A percentile compares a stretch with the other conserved stretches of the same genome.
Conservation (phyloP, 139 green algal species). For the Coelastrella sp. region DNA sequence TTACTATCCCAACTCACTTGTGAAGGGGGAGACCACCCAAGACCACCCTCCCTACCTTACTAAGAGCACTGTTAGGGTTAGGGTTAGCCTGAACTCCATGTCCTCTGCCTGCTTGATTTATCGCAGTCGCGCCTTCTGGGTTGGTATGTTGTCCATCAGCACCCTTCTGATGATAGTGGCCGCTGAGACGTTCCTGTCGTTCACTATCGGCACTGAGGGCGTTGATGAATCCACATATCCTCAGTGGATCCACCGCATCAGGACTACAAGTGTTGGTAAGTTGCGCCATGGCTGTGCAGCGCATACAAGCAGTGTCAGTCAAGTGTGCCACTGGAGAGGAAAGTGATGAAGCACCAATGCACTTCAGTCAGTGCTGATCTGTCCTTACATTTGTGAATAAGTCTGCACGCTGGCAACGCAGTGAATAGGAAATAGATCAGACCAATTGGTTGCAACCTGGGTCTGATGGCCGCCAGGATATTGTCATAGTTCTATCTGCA, state of each 20-base stretch:
- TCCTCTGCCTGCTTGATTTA: not conserved
- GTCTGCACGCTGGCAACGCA: too few relatives aligned
- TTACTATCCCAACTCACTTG: not conserved
- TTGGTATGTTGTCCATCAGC: slow-evolving; percentile 27
- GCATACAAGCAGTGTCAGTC: too few relatives aligned
- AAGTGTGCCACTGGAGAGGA: too few relatives aligned
- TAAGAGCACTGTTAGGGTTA: not conserved
- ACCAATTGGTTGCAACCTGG: too few relatives aligned
- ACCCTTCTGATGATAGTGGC: slow-evolving; percentile 42
- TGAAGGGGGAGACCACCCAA: not conserved
- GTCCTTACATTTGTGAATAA: too few relatives aligned
- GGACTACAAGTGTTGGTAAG: not conserved
- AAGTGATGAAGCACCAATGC: too few relatives aligned
- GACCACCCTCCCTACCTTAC: too few relatives aligned
- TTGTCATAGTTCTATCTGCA: too few relatives aligned
- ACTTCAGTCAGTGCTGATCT: too few relatives aligned
- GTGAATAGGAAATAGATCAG: too few relatives aligned
- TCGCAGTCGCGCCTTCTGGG: slow-evolving; percentile 40
- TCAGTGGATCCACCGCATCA: not conserved
- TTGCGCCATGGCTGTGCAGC: too few relatives aligned
- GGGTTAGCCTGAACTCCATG: not conserved
- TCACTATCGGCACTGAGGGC: not conserved
- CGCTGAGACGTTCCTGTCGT: slow-evolving; percentile 21
- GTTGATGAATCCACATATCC: not conserved
- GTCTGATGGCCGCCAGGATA: too few relatives aligned